Conservation (phyloP, 352 stramenopile species). For the Phytophthora agathidicida region DNA sequence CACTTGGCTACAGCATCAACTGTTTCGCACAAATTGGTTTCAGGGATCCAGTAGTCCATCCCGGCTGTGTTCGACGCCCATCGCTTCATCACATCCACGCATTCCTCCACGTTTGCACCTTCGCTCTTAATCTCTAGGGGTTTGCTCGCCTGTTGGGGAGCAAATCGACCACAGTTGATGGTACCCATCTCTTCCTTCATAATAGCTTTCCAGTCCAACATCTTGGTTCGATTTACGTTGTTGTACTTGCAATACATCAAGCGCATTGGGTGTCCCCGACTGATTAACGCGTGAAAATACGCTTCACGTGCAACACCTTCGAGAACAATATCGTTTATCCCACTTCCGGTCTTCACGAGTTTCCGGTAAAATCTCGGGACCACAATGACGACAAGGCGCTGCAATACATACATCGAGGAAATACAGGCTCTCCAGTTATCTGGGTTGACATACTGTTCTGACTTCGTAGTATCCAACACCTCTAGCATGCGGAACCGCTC, state of each 20-base stretch:
- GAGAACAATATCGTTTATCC: slow-evolving; percentile 22
- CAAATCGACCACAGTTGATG: no score
- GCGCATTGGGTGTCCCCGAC: neutral
- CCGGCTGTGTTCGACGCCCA: slow-evolving; percentile 10
- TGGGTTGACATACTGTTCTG: neutral
- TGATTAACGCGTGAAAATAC: slow-evolving; percentile 15
- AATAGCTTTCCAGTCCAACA: neutral
- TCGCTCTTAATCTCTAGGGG: neutral
- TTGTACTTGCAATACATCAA: slow-evolving; percentile 1
- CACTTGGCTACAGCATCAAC: slow-evolving; percentile 24
- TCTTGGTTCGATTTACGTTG: neutral
- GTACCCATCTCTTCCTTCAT: neutral
- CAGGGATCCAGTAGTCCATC: slow-evolving; percentile 31
- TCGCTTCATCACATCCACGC: slow-evolving; percentile 6
- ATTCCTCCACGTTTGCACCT: slow-evolving; percentile 2
- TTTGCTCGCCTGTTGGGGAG: neutral
- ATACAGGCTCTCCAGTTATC: neutral
- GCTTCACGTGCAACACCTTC: slow-evolving; percentile 17
- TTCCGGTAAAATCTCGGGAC: slow-evolving; percentile 1
- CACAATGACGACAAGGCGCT: neutral
- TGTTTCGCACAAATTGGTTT: slow-evolving; percentile 18
- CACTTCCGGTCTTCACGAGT: neutral
- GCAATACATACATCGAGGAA: neutral
- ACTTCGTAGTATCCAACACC: neutral
- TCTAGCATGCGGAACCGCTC: neutral